Conservation (phyloP, 768 basidiomycete species). For the Collybia sordida region DNA sequence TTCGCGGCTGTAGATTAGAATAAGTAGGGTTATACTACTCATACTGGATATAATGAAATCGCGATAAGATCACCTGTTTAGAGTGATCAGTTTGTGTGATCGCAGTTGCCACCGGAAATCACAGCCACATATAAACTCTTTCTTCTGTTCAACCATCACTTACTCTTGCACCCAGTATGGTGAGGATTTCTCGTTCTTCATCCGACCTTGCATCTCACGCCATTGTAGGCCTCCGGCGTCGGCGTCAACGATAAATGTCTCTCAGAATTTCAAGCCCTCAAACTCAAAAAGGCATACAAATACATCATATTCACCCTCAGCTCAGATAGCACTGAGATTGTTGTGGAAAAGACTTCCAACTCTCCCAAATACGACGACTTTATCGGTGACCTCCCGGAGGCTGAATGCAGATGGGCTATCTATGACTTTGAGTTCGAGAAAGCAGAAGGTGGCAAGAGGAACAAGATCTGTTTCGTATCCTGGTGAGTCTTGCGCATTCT, state of each 20-base stretch:
- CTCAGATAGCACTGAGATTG: conserved; percentile 63
- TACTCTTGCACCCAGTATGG: conserved; percentile 26
- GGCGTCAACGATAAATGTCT: conserved; percentile 58
- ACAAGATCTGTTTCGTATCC: conserved; percentile 80
- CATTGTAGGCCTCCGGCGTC: conserved; percentile 22
- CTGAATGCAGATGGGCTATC: conserved; percentile 83
- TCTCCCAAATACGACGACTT: conserved; percentile 69
- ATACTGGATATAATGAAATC: background rate
- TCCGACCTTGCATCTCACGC: background rate
- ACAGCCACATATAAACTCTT: conserved; percentile 26
- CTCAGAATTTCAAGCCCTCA: conserved; percentile 61
- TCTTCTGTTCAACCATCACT: conserved; percentile 22
- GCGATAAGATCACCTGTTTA: conserved; percentile 12
- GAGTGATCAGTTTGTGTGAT: conserved; percentile 14
- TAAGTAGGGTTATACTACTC: background rate
- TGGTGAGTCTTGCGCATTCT: conserved; percentile 63
- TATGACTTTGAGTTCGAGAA: conserved; percentile 88
- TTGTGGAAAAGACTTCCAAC: conserved; percentile 66
- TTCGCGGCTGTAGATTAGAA: conserved; percentile 40
- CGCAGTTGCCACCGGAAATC: conserved; percentile 12
- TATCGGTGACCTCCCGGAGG: conserved; percentile 67
- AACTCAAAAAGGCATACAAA: conserved; percentile 73
- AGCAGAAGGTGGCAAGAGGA: conserved; percentile 68
- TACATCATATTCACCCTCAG: conserved; percentile 83
- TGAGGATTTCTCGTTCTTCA: conserved; percentile 7